Percentiles rank a stretch among this genome's conserved stretches.
Evolutionary conservation across 2,329 filamentous ascomycete genomes (phyloP).

Genomic region (Clonostachys rhizophaga): DNA sequence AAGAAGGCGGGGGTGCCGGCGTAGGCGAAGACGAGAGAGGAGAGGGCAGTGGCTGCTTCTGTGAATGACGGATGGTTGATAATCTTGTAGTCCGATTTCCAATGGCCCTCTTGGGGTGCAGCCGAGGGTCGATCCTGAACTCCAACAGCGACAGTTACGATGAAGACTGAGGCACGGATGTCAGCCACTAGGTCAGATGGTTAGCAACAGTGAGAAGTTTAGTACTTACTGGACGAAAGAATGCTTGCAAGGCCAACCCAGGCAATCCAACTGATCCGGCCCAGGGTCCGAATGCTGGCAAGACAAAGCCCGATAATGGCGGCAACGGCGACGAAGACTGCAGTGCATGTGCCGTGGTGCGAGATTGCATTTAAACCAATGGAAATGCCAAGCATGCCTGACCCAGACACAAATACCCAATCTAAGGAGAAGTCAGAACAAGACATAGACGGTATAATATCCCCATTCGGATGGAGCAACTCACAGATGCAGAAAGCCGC

Average conservation of each 20-base stretch:
- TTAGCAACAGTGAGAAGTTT: not conserved
- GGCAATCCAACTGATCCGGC: conserved; percentile 23
- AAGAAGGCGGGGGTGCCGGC: conserved; percentile 27
- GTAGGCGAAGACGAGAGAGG: conserved; percentile 27
- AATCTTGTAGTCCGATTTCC: conserved; percentile 18
- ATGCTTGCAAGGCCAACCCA: conserved; percentile 21
- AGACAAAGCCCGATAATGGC: conserved; percentile 18
- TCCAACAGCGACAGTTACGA: conserved; percentile 19
- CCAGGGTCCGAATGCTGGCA: conserved; percentile 22
- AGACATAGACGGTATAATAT: not conserved
- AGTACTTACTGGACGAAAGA: conserved; percentile 14
- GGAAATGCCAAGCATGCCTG: conserved; percentile 32
- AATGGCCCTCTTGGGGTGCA: conserved; percentile 9
- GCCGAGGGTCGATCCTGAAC: conserved; percentile 17
- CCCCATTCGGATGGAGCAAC: not conserved
- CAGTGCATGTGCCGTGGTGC: conserved; percentile 29
- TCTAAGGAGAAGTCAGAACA: not conserved
- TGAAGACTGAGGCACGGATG: conserved; percentile 9
- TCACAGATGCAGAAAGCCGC: conserved; percentile 25
- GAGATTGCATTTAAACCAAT: conserved; percentile 34
- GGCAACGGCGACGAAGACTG: conserved; percentile 29
- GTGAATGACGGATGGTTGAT: conserved; percentile 19
- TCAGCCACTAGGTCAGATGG: not conserved
- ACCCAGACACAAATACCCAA: conserved; percentile 21
- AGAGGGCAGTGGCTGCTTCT: conserved; percentile 19